Percentiles rank a stretch among this genome's conserved stretches.
phyloP scores from a whole-genome alignment of 768 basidiomycete genomes.

The Auriscalpium orientale region DNA sequence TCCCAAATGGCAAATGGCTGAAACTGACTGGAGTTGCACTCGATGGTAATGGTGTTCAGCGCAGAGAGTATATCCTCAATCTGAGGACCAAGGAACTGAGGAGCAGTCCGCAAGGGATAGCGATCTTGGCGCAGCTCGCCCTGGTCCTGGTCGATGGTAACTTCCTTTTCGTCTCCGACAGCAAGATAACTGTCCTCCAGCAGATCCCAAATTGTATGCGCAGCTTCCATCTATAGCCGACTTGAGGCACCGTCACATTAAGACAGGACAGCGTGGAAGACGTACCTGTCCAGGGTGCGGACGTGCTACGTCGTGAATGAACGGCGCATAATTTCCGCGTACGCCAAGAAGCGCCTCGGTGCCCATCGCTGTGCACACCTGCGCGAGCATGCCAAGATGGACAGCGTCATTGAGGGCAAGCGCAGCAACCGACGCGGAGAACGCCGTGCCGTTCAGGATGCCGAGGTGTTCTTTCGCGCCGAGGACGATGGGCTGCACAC shows the following conservation, averaged over 20 bases:
- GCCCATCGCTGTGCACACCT: conserved; percentile 78
- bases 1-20: background rate
- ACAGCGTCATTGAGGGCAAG: conserved; percentile 69
- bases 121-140: conserved; percentile 76
- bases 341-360: conserved; percentile 75
- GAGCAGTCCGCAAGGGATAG: conserved; percentile 64
- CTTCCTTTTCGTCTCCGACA: conserved; percentile 51
- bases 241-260: background rate
- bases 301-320: conserved; percentile 67
- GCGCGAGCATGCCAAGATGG: conserved; percentile 55
- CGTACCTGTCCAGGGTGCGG: conserved; percentile 76
- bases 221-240: conserved; percentile 52
- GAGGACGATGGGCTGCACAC: conserved; percentile 57
- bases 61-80: conserved; percentile 71
- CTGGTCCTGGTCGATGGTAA: conserved; percentile 59
- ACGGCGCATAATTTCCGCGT: conserved; percentile 65
- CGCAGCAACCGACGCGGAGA: conserved; percentile 69
- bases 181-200: conserved; percentile 66
- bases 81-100: conserved; percentile 84
- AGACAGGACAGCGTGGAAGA: background rate
- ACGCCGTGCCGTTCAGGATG: conserved; percentile 80
- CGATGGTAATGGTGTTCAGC: conserved; percentile 54
- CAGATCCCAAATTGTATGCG: conserved; percentile 59
- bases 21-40: conserved; percentile 74
- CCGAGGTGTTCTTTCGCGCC: conserved; percentile 75